Evolutionary conservation across 1,284 basidiomycete species (phyloP).

Genomic region (Crucibulum cyathiforme): DNA sequence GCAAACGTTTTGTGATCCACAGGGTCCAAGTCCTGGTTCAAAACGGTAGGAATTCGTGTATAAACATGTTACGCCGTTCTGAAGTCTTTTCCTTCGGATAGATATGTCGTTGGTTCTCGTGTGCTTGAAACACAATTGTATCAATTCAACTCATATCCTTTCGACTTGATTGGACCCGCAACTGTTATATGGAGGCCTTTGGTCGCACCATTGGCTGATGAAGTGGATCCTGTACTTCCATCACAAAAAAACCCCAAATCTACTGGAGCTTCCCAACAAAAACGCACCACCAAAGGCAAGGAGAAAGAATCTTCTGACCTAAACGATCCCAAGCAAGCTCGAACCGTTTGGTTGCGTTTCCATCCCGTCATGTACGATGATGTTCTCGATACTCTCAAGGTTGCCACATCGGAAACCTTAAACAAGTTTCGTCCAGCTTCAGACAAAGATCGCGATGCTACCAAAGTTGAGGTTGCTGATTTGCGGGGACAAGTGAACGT

Average conservation of each 20-base stretch:
- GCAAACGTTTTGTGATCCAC: conserved; percentile 66
- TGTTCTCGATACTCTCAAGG: conserved; percentile 57
- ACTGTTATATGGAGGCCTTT: conserved; percentile 75
- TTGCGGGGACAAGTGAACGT: conserved; percentile 73
- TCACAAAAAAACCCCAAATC: not conserved
- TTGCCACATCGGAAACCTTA: conserved; percentile 56
- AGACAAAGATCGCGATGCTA: conserved; percentile 23
- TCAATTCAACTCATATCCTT: conserved; percentile 68
- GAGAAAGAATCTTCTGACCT: conserved; percentile 7
- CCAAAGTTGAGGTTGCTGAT: conserved; percentile 70
- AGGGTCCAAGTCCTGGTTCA: conserved; percentile 60
- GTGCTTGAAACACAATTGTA: conserved; percentile 70
- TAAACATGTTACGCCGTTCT: not conserved
- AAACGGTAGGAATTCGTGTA: conserved; percentile 51
- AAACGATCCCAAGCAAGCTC: conserved; percentile 19
- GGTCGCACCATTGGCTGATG: not conserved
- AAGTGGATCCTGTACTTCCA: not conserved
- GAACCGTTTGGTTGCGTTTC: conserved; percentile 75
- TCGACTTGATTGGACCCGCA: conserved; percentile 71
- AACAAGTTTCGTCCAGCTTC: conserved; percentile 43
- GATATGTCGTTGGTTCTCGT: conserved; percentile 63
- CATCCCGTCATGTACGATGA: conserved; percentile 77
- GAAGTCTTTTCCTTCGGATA: conserved; percentile 27
- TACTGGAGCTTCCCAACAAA: not conserved
- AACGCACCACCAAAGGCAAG: conserved; percentile 14